Evolutionary conservation across 2,329 filamentous ascomycete species (phyloP).

Genomic region (Phialophora chinensis): DNA sequence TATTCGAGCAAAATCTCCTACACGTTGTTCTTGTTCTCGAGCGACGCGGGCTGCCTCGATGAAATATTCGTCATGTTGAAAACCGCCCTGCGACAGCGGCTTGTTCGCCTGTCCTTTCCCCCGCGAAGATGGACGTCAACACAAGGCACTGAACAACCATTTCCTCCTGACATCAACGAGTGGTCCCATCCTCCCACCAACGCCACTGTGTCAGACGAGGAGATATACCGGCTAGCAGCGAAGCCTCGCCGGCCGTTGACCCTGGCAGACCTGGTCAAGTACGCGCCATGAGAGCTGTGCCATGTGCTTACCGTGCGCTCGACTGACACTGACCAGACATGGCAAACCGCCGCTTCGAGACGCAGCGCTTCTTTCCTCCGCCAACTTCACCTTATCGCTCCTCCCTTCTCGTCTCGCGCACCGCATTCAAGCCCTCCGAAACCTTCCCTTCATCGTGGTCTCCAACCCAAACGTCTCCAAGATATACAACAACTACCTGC

Average conservation of each 20-base stretch:
- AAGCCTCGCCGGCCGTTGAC: slow-evolving; percentile 81
- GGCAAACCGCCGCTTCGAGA: slow-evolving; percentile 85
- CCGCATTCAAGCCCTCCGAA: slow-evolving; percentile 89
- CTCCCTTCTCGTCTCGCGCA: slow-evolving; percentile 91
- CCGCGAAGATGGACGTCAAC: slow-evolving; percentile 29
- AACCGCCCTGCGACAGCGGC: slow-evolving; percentile 17
- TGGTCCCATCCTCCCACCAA: slow-evolving; percentile 50
- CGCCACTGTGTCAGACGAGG: slow-evolving; percentile 69
- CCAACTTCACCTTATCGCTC: slow-evolving; percentile 93
- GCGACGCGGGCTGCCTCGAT: not conserved
- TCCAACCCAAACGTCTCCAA: slow-evolving; percentile 94
- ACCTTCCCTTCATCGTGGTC: slow-evolving; percentile 95
- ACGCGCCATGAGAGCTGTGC: slow-evolving; percentile 41
- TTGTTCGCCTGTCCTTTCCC: slow-evolving; percentile 7
- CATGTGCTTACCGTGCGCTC: not conserved
- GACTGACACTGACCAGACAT: slow-evolving; percentile 51
- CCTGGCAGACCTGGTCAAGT: slow-evolving; percentile 88
- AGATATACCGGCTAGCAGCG: slow-evolving; percentile 78
- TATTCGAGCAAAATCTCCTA: not conserved
- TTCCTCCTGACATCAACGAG: slow-evolving; percentile 30
- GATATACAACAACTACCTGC: slow-evolving; percentile 96
- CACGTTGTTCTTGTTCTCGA: not conserved
- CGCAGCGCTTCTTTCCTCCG: slow-evolving; percentile 80
- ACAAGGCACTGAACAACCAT: slow-evolving; percentile 20
- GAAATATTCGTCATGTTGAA: slow-evolving; percentile 25